phyloP scores from a whole-genome alignment of 2,329 filamentous ascomycete genomes.

The Cordyceps tenuipes region DNA sequence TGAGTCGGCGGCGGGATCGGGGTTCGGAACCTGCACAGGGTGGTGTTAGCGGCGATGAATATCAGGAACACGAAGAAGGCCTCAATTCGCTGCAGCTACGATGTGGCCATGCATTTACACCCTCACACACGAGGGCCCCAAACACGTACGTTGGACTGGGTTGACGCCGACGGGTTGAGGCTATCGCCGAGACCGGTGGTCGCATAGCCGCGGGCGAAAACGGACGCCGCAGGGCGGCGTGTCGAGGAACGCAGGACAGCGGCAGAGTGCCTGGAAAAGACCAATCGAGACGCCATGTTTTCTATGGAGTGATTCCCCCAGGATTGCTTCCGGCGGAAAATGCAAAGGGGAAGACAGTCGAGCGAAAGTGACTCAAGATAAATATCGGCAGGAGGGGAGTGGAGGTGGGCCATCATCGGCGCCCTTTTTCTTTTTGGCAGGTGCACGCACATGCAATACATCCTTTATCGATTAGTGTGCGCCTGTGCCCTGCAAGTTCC shows the following conservation, averaged over 20 bases:
- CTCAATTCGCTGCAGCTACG: too few relatives aligned
- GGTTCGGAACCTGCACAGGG: constrained; percentile 44
- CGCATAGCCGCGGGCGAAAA: constrained; percentile 2
- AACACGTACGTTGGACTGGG: constrained; percentile 2
- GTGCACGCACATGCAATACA: neutral
- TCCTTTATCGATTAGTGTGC: constrained; percentile 7
- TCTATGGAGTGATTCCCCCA: neutral
- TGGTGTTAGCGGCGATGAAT: constrained; percentile 14
- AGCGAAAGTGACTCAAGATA: neutral
- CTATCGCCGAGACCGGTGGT: constrained; percentile 7
- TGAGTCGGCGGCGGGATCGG: constrained; percentile 67
- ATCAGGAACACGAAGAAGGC: too few relatives aligned
- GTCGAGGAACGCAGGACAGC: constrained; percentile 1
- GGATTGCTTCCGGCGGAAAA: neutral
- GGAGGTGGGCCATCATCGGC: neutral
- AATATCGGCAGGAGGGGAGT: neutral
- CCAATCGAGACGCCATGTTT: constrained; percentile 8
- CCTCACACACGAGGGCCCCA: neutral
- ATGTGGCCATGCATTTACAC: too few relatives aligned
- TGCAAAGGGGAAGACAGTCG: neutral
- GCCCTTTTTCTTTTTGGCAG: neutral
- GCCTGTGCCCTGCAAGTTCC: neutral
- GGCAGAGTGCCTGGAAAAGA: neutral
- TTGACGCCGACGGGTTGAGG: neutral
- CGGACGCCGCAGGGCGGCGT: neutral